Evolutionary conservation across 116 monocot genomes (phyloP), one percentile per base, ranked within the genome.

Genomic region (Dioscorea cayenensis): DNA sequence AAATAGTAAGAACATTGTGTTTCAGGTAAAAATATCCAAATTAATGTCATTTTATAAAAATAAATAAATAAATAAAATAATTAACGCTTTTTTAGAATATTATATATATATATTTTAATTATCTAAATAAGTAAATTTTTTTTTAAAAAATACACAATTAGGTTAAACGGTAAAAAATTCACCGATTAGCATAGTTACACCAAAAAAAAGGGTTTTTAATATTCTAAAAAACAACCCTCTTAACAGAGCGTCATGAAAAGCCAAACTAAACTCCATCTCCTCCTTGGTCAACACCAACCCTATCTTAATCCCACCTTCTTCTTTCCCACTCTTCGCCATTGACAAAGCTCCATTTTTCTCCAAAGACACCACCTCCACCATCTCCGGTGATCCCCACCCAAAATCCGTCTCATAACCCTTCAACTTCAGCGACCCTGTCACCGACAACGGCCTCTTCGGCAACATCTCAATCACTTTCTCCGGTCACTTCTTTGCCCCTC

Each of bases 341-440:
- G 84, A 75, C 13, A 84, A 49, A 11, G 79, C 63, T 17, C 76
- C 84, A 3, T 68, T 70, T 13, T 62, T 52, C 11, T 8, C 6
- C n/a, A 80, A 66, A 4, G 77, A 73, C 2, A 62, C 19, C 55
- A 73, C 17, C 70, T 73, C 73, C 64, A 59, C 77, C 77, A 69
- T 81, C 72, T 2, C 7, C 48, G 76, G 81, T 43, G 21, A 25
- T 11, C 82, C 82, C 82, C 77, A 82, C 35, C 82, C 82, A 25
- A 77, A 82, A 38, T 82, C 78, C 21, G 36, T 28, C 2, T 63
- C 78, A 37, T 74, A 82, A 25, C 67, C 78, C 49, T 61, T 20
- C 0, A 71, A 50, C 66, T 50, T 77, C 13, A 77, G 82, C 25
- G 77, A 82, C 4, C 82, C 78, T 1, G 74, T 77, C 3, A 82